Percentiles rank a stretch among this genome's conserved stretches.
Evolutionary conservation across 2,329 filamentous ascomycete species (phyloP).

Genomic region (Ascochyta pisi): DNA sequence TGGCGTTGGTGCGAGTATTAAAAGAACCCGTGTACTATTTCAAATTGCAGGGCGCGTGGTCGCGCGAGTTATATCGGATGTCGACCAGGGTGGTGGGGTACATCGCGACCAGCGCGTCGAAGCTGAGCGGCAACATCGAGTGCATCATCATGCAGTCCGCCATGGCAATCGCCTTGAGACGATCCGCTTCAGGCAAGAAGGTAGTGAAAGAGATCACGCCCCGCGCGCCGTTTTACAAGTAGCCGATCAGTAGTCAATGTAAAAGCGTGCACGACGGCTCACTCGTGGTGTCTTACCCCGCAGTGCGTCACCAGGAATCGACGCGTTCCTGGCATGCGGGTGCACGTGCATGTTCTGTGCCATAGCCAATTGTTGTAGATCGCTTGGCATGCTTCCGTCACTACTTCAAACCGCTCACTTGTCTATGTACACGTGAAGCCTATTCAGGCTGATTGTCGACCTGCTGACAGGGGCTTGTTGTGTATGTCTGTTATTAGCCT

Average conservation of each 20-base stretch:
- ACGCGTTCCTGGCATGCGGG: slow-evolving; percentile 12
- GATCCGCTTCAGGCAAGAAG: slow-evolving; percentile 11
- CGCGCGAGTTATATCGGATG: slow-evolving; percentile 9
- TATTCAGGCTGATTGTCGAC: not conserved
- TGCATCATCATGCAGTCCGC: slow-evolving; percentile 23
- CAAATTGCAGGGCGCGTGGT: slow-evolving; percentile 1
- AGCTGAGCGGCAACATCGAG: slow-evolving; percentile 7
- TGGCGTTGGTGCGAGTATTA: not conserved
- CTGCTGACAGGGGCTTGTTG: not conserved
- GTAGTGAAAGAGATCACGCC: slow-evolving; percentile 13
- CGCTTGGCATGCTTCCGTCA: not conserved
- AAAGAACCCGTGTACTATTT: not conserved
- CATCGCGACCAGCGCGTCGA: slow-evolving; percentile 13
- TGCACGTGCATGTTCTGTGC: not conserved
- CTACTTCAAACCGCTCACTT: not conserved
- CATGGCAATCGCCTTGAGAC: slow-evolving; percentile 5
- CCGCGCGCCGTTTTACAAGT: not conserved
- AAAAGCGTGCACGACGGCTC: not conserved
- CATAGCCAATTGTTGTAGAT: not conserved
- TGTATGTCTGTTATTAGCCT: not conserved
- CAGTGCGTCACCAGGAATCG: slow-evolving; percentile 14
- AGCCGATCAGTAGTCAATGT: slow-evolving; percentile 5
- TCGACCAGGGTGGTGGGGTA: slow-evolving; percentile 18
- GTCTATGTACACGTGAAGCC: not conserved
- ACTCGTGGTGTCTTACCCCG: slow-evolving; percentile 8